A percentile compares a stretch with the other conserved stretches of the same genome.
Conservation (phyloP, 139 green algal genomes). For the Mychonastes homosphaera region DNA sequence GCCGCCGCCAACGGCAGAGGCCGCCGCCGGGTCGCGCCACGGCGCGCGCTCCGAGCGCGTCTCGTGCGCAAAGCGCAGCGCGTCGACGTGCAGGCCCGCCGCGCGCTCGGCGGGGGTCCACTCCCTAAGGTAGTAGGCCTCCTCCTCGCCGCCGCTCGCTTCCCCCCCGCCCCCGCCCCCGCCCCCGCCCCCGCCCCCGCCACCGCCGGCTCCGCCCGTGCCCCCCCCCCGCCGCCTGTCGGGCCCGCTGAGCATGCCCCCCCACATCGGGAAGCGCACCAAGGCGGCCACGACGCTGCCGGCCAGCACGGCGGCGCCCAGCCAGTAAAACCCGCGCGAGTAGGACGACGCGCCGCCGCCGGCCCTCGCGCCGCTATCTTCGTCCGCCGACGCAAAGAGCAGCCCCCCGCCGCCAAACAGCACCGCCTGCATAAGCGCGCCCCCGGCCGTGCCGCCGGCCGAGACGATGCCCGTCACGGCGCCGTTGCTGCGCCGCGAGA, state of each 20-base stretch:
- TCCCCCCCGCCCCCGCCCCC: slow-evolving; percentile 63
- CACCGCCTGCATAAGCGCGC: slow-evolving; percentile 48
- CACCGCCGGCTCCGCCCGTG: not conserved
- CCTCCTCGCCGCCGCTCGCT: slow-evolving; percentile 50
- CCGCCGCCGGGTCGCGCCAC: too few species aligned
- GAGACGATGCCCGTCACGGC: slow-evolving; percentile 76
- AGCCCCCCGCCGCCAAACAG: too few species aligned
- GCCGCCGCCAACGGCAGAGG: too few species aligned
- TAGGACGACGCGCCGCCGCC: too few species aligned
- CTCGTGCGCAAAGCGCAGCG: slow-evolving; percentile 38
- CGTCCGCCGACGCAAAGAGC: too few species aligned
- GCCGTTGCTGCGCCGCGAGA: slow-evolving; percentile 66
- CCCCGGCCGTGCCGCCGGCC: slow-evolving; percentile 78
- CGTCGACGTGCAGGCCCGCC: slow-evolving; percentile 30
- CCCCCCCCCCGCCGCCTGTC: not conserved
- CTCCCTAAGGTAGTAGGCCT: slow-evolving; percentile 75
- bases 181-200: slow-evolving; percentile 37
- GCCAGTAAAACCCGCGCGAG: slow-evolving; percentile 54
- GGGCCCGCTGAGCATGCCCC: not conserved
- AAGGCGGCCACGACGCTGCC: slow-evolving; percentile 43
- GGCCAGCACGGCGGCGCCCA: slow-evolving; percentile 72
- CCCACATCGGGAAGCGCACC: slow-evolving; percentile 81
- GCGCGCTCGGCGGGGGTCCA: slow-evolving; percentile 38
- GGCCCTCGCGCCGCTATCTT: too few species aligned
- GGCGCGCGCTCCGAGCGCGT: slow-evolving; percentile 3